These are phyloP conservation scores for Crataegus laevigata DNA, from an alignment of 306 rosid genomes.

Conservation along the genomic window DNA sequence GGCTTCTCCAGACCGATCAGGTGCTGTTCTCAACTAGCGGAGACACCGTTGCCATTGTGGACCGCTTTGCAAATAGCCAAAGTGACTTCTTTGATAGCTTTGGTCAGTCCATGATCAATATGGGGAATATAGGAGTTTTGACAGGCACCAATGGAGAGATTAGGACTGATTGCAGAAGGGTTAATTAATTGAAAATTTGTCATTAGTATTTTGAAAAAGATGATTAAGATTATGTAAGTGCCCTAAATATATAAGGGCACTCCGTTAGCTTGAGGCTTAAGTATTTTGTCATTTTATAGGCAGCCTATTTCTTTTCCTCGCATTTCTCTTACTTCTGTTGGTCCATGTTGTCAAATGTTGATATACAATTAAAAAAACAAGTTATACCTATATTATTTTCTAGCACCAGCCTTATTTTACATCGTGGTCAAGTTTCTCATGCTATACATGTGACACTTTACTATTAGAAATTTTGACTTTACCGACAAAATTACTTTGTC, in stretches of 20 bases:
- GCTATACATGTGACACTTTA: too few species aligned
- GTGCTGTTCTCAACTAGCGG: constrained; percentile 26
- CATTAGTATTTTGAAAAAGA: background rate
- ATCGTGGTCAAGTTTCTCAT: too few species aligned
- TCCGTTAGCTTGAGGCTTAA: background rate
- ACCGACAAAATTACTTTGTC: too few species aligned
- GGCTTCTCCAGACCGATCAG: constrained; percentile 39
- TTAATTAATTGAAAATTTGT: constrained; percentile 6
- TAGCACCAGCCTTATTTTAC: too few species aligned
- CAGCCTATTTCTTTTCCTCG: background rate
- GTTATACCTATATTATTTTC: too few species aligned
- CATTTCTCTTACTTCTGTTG: background rate
- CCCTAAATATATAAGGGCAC: background rate
- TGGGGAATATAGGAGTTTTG: constrained; percentile 29
- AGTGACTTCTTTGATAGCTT: constrained; percentile 23
- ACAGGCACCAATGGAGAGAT: constrained; percentile 39
- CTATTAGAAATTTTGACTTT: too few species aligned
- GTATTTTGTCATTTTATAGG: background rate
- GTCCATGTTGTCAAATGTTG: background rate
- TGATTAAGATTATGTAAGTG: background rate
- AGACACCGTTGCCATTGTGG: constrained; percentile 22
- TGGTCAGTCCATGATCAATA: constrained; percentile 36
- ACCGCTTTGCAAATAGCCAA: constrained; percentile 26
- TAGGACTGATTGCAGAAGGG: constrained; percentile 28
- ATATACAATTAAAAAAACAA: too few species aligned